Evolutionary conservation across 73 alveolate species (phyloP).

Genomic region (Tetrahymena thermophila): DNA sequence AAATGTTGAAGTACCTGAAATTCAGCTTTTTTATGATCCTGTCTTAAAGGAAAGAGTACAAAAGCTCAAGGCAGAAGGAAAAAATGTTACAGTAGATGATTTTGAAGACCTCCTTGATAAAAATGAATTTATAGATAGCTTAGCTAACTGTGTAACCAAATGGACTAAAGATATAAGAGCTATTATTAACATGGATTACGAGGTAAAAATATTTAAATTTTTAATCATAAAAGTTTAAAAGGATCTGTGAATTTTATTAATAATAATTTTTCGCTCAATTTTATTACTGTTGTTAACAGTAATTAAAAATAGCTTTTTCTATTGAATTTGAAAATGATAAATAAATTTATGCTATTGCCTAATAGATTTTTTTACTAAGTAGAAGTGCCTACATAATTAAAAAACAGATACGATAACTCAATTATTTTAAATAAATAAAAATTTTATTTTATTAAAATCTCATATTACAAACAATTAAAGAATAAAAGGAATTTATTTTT

Average conservation of each 20-base stretch:
- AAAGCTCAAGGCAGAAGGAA: constrained; percentile 17
- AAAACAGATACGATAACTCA: constrained; percentile 7
- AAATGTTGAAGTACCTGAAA: constrained; percentile 69
- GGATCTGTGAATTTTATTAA: neutral
- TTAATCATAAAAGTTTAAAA: neutral
- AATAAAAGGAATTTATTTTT: neutral
- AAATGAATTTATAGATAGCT: constrained; percentile 42
- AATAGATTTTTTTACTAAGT: neutral
- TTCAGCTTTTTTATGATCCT: constrained; percentile 53
- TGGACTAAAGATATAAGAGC: constrained; percentile 81
- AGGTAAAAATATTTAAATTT: neutral
- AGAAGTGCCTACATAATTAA: constrained; percentile 26
- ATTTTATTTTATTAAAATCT: neutral
- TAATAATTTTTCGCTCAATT: neutral
- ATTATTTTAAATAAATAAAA: neutral
- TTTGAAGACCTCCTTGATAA: constrained; percentile 47
- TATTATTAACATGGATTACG: constrained; percentile 22
- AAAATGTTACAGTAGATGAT: constrained; percentile 45
- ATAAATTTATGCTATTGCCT: neutral
- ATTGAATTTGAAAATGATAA: neutral
- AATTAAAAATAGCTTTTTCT: neutral
- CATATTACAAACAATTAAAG: neutral
- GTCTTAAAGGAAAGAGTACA: constrained; percentile 24
- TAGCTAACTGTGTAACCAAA: constrained; percentile 51
- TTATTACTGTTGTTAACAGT: neutral